A percentile compares a stretch with the other conserved stretches of the same genome.
Evolutionary conservation across 805 yeast species (phyloP).

Genomic region (Millerago galiae): DNA sequence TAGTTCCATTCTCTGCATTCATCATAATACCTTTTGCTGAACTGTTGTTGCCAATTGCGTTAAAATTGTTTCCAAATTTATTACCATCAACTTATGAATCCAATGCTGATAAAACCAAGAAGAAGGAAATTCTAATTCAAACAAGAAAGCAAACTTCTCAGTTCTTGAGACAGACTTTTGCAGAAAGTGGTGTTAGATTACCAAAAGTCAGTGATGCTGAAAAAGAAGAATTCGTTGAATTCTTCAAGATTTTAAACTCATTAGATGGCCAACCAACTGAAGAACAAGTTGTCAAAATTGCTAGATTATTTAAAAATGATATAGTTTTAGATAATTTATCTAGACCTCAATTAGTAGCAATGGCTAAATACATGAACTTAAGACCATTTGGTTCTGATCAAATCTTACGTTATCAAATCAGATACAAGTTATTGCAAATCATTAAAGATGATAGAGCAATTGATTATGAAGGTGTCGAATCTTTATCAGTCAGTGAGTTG

Average conservation of each 20-base stretch:
- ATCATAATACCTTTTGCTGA: conserved; percentile 93
- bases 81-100: conserved; percentile 90
- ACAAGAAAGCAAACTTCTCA: conserved; percentile 60
- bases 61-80: conserved; percentile 88
- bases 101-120: conserved; percentile 51
- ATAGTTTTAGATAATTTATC: conserved; percentile 87
- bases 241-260: conserved; percentile 67
- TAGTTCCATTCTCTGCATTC: conserved; percentile 91
- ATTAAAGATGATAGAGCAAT: conserved; percentile 89
- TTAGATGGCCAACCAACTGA: conserved; percentile 52
- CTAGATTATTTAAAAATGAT: conserved; percentile 89
- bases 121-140: conserved; percentile 46
- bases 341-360: conserved; percentile 84
- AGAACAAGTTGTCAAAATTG: conserved; percentile 74
- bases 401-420: conserved; percentile 85
- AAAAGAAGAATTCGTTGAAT: conserved; percentile 67
- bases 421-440: conserved; percentile 85
- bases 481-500: conserved; percentile 71
- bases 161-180: conserved; percentile 58
- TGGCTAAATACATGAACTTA: conserved; percentile 86
- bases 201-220: conserved; percentile 67
- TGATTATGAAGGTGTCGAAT: conserved; percentile 89
- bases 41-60: conserved; percentile 78
- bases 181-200: conserved; percentile 61
- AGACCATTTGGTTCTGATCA: conserved; percentile 92